Conservation (phyloP, 2,329 filamentous ascomycete genomes). For the Xylaria digitata region DNA sequence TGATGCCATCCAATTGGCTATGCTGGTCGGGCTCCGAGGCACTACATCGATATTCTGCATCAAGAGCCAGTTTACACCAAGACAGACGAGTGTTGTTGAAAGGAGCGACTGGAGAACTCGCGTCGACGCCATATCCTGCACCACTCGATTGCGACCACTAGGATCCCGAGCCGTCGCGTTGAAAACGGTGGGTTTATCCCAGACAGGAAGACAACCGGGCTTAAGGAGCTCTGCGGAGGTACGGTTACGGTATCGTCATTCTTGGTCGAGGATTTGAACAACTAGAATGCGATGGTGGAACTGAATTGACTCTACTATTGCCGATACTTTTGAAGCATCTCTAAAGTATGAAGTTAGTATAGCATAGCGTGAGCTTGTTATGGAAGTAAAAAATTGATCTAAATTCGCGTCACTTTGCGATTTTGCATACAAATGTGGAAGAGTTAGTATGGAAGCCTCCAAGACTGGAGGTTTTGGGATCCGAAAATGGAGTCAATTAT, state of each 20-base stretch:
- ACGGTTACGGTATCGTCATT: not conserved
- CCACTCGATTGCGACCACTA: slow-evolving; percentile 7
- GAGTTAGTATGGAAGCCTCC: too few relatives aligned
- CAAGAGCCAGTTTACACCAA: slow-evolving; percentile 18
- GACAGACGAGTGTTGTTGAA: slow-evolving; percentile 7
- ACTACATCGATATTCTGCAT: slow-evolving; percentile 18
- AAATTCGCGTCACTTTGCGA: not conserved
- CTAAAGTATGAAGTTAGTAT: slow-evolving; percentile 9
- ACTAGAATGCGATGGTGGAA: slow-evolving; percentile 7
- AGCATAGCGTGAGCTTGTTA: slow-evolving; percentile 14
- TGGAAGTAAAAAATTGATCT: slow-evolving; percentile 3
- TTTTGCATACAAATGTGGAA: too few relatives aligned
- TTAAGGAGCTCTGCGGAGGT: not conserved
- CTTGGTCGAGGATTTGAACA: slow-evolving; percentile 4
- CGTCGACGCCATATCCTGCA: slow-evolving; percentile 18
- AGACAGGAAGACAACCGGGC: not conserved
- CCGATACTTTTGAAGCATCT: slow-evolving; percentile 4
- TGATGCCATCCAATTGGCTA: slow-evolving; percentile 25
- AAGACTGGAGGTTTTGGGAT: too few relatives aligned
- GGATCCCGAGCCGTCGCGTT: slow-evolving; percentile 20
- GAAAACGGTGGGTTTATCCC: not conserved
- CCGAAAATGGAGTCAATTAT: too few relatives aligned
- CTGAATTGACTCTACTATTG: slow-evolving; percentile 11
- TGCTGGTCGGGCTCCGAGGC: slow-evolving; percentile 23
- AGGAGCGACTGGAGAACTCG: slow-evolving; percentile 25